Evolutionary conservation across 2,329 filamentous ascomycete genomes (phyloP).

Genomic region (Conoideocrella luteorostrata): DNA sequence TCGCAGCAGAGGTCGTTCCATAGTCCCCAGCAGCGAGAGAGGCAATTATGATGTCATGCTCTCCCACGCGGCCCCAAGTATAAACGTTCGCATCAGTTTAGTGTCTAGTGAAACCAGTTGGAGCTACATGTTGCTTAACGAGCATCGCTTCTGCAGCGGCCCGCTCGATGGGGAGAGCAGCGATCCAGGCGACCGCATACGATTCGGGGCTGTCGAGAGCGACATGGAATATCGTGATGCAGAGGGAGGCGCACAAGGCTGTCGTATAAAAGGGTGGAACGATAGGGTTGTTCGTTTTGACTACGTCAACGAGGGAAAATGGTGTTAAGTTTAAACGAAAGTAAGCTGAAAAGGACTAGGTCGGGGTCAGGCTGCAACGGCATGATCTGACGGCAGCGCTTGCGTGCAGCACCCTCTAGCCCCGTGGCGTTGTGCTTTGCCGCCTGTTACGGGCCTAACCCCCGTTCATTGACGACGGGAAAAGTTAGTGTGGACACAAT

Average conservation of each 20-base stretch:
- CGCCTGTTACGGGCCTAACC: too few relatives aligned
- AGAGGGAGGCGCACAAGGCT: constrained; percentile 15
- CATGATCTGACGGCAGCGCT: constrained; percentile 1
- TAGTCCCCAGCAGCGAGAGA: constrained; percentile 10
- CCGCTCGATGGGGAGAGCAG: constrained; percentile 12
- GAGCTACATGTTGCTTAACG: constrained; percentile 11
- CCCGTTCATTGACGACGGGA: too few relatives aligned
- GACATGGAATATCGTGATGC: constrained; percentile 2
- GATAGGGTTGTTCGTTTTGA: not conserved
- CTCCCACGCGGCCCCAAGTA: too few relatives aligned
- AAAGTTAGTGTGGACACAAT: too few relatives aligned
- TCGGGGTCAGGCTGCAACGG: not conserved
- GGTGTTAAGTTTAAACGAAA: too few relatives aligned
- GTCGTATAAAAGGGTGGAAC: not conserved
- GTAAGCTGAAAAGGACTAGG: not conserved
- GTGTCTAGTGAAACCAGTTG: constrained; percentile 4
- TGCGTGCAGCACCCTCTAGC: not conserved
- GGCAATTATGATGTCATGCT: constrained; percentile 15
- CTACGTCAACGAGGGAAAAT: not conserved
- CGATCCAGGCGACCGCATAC: constrained; percentile 17
- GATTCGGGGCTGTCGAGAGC: constrained; percentile 8
- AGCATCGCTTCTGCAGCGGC: constrained; percentile 16
- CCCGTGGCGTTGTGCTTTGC: too few relatives aligned
- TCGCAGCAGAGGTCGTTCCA: constrained; percentile 7
- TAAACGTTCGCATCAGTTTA: constrained; percentile 14